Conservation (phyloP, 1,284 basidiomycete species). For the Porodaedalea pini region DNA sequence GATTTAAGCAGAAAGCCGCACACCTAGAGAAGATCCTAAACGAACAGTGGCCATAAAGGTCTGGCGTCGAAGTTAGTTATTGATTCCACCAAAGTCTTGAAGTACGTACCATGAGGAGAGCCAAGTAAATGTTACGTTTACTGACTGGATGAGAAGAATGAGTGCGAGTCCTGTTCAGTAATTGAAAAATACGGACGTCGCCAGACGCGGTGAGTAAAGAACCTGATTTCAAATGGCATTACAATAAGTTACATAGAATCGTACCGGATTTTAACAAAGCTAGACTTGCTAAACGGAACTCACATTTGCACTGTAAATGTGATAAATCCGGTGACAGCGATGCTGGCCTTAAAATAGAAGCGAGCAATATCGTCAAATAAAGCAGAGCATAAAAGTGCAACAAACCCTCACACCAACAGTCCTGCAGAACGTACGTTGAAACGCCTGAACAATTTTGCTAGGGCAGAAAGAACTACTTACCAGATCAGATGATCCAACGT, state of each 20-base stretch:
- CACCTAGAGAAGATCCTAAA: constrained; percentile 17
- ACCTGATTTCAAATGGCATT: not conserved
- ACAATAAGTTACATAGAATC: not conserved
- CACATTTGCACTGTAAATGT: constrained; percentile 19
- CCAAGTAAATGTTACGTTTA: constrained; percentile 12
- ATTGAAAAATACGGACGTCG: constrained; percentile 10
- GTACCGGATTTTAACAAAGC: not conserved
- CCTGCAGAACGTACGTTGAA: not conserved
- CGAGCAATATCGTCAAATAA: not conserved
- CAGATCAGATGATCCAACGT: constrained; percentile 15
- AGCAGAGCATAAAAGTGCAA: not conserved
- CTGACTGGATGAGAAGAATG: constrained; percentile 10
- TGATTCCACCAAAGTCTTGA: not conserved
- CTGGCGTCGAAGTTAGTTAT: not conserved
- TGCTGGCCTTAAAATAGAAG: constrained; percentile 7
- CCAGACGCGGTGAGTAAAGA: constrained; percentile 20
- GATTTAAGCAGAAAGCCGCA: no score
- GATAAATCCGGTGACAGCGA: constrained; percentile 17
- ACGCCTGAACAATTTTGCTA: no score
- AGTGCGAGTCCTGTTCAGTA: not conserved
- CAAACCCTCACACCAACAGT: constrained; percentile 8
- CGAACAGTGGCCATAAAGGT: constrained; percentile 11
- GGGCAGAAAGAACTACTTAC: not conserved
- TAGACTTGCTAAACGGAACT: not conserved
- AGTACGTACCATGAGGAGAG: constrained; percentile 9